Percentiles rank a stretch among this genome's conserved stretches.
Conservation (phyloP, 148 eudicot genomes). For the Persicaria maculosa region DNA sequence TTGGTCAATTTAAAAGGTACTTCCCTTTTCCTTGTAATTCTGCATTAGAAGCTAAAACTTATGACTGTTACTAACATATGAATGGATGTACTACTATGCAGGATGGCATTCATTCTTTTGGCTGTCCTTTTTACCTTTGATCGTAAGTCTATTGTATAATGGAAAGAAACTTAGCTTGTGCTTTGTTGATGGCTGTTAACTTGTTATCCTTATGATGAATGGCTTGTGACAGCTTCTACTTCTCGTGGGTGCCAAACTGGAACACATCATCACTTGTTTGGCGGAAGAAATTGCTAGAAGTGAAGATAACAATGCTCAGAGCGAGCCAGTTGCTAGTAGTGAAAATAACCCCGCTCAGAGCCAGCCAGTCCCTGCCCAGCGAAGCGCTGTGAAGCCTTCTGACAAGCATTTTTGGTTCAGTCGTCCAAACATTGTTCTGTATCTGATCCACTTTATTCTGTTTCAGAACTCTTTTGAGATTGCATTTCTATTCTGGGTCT, state of each 20-base stretch:
- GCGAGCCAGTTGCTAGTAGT: constrained; percentile 25
- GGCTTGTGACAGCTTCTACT: constrained; percentile 63
- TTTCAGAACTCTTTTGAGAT: constrained; percentile 92
- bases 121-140: constrained; percentile 76
- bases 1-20: constrained; percentile 70
- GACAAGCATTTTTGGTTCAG: constrained; percentile 83
- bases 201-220: not conserved
- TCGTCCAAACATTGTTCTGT: constrained; percentile 58
- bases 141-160: constrained; percentile 41
- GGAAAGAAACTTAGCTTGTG: not conserved
- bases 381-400: constrained; percentile 45
- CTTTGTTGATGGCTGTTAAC: not conserved
- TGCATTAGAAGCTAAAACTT: not conserved
- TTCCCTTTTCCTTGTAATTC: not conserved
- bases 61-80: not conserved
- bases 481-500: constrained; percentile 84
- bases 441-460: constrained; percentile 87
- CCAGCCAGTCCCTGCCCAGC: constrained; percentile 25
- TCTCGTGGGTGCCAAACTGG: constrained; percentile 82
- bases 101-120: constrained; percentile 92
- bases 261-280: constrained; percentile 62
- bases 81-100: constrained; percentile 27
- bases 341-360: constrained; percentile 27
- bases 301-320: constrained; percentile 28
- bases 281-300: constrained; percentile 51